Evolutionary conservation across 768 basidiomycete species (phyloP).

Genomic region (Hericium alpestre): DNA sequence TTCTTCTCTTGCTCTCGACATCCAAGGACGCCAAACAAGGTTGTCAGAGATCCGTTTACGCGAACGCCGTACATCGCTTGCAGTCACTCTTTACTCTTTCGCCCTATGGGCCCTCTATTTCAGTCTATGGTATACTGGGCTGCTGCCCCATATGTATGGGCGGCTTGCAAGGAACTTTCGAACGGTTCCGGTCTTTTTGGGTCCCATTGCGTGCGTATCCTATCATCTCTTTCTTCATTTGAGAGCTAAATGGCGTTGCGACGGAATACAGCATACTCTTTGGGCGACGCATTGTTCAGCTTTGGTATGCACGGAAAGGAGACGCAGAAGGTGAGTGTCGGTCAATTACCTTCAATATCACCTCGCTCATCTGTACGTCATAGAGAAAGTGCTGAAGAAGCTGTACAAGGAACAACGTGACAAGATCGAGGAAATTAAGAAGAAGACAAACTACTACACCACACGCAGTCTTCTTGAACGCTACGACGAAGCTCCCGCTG

Average conservation of each 20-base stretch:
- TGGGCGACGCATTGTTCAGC: slow-evolving; percentile 67
- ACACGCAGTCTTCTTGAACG: slow-evolving; percentile 84
- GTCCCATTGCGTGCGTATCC: slow-evolving; percentile 65
- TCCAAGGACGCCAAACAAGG: slow-evolving; percentile 61
- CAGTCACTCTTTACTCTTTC: slow-evolving; percentile 70
- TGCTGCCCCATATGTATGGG: slow-evolving; percentile 31
- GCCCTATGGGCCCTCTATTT: slow-evolving; percentile 65
- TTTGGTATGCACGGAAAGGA: slow-evolving; percentile 75
- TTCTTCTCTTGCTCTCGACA: slow-evolving; percentile 51
- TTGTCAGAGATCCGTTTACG: slow-evolving; percentile 79
- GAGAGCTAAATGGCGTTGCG: background rate
- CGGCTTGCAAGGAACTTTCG: slow-evolving; percentile 34
- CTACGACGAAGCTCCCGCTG: slow-evolving; percentile 58
- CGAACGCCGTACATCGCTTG: slow-evolving; percentile 67
- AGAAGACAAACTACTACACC: slow-evolving; percentile 91
- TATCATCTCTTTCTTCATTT: background rate
- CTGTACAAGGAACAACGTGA: slow-evolving; percentile 70
- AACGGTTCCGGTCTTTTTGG: slow-evolving; percentile 52
- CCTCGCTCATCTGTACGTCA: background rate
- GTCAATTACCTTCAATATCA: background rate
- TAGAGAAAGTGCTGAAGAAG: slow-evolving; percentile 71
- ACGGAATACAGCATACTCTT: slow-evolving; percentile 49
- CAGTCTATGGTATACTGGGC: slow-evolving; percentile 59
- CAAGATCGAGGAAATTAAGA: slow-evolving; percentile 93
- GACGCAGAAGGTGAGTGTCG: slow-evolving; percentile 62